Evolutionary conservation across 371 early-diverging fungal genomes (phyloP).

Genomic region (Dinochytrium kinnereticum): DNA sequence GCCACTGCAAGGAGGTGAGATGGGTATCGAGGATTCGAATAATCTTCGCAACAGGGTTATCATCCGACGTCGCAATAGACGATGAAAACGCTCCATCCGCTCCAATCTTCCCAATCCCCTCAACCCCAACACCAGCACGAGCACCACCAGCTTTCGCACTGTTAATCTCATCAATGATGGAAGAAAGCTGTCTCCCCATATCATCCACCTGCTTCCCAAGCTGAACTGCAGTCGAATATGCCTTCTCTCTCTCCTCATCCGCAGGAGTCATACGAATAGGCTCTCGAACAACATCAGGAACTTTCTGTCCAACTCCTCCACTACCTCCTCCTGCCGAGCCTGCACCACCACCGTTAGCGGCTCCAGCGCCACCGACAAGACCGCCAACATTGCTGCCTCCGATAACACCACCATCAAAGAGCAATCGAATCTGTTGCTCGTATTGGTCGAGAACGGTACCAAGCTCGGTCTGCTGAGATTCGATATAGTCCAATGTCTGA

Average conservation of each 20-base stretch:
- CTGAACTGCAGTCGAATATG: constrained; percentile 82
- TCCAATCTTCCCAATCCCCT: constrained; percentile 40
- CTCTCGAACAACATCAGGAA: constrained; percentile 11
- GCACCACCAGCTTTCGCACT: constrained; percentile 55
- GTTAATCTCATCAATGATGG: constrained; percentile 89
- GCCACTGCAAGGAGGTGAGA: constrained; percentile 88
- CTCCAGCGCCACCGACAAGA: neutral
- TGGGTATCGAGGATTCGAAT: constrained; percentile 89
- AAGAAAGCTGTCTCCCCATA: constrained; percentile 74
- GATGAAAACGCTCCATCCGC: constrained; percentile 37
- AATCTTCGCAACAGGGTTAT: constrained; percentile 71
- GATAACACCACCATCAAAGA: constrained; percentile 32
- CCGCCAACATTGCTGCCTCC: too few species aligned
- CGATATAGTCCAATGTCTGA: constrained; percentile 82
- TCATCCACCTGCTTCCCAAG: constrained; percentile 88
- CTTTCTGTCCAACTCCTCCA: neutral
- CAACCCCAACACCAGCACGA: constrained; percentile 51
- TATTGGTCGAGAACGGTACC: constrained; percentile 77
- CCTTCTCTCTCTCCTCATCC: constrained; percentile 85
- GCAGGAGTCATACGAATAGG: constrained; percentile 56
- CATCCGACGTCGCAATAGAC: constrained; percentile 35
- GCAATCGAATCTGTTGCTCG: constrained; percentile 66
- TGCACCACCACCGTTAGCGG: too few species aligned
- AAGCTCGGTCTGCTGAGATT: constrained; percentile 84
- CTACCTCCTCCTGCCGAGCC: neutral